A percentile compares a stretch with the other conserved stretches of the same genome.
Conservation (phyloP, 108 stramenopile species). For the Fragilaria crotonensis region DNA sequence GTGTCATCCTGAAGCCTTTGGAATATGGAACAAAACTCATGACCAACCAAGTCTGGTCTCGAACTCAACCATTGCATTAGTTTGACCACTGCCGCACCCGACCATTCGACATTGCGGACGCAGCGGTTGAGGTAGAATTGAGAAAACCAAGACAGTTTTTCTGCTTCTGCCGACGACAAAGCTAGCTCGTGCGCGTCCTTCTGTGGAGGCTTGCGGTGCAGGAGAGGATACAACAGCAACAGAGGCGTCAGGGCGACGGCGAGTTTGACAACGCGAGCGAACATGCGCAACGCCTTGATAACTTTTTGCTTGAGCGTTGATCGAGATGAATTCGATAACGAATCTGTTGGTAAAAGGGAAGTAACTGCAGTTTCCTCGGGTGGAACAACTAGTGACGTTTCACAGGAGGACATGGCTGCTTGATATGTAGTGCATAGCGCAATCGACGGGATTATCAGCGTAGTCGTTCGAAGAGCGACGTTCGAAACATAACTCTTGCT, state of each 20-base stretch:
- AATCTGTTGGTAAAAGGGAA: no score
- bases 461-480: no score
- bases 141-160: background rate
- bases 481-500: no score
- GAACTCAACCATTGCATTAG: conserved; percentile 66
- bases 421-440: no score
- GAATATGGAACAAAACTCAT: conserved; percentile 49
- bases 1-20: conserved; percentile 54
- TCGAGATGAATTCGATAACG: no score
- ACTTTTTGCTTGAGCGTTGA: background rate
- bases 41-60: conserved; percentile 58
- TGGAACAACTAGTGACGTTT: no score
- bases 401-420: no score
- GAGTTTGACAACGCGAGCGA: conserved; percentile 2
- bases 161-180: background rate
- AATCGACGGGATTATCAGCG: no score
- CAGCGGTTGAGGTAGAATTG: conserved; percentile 22
- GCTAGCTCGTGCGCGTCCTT: background rate
- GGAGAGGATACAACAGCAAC: conserved; percentile 1
- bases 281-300: conserved; percentile 1
- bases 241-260: conserved; percentile 1
- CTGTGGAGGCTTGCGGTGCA: background rate
- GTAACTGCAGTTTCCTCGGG: no score
- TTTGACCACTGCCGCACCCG: conserved; percentile 54
- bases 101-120: conserved; percentile 31